These are phyloP conservation scores for Globisporangium uncinulatum DNA, from an alignment of 352 stramenopile species.

Conservation along the genomic window DNA sequence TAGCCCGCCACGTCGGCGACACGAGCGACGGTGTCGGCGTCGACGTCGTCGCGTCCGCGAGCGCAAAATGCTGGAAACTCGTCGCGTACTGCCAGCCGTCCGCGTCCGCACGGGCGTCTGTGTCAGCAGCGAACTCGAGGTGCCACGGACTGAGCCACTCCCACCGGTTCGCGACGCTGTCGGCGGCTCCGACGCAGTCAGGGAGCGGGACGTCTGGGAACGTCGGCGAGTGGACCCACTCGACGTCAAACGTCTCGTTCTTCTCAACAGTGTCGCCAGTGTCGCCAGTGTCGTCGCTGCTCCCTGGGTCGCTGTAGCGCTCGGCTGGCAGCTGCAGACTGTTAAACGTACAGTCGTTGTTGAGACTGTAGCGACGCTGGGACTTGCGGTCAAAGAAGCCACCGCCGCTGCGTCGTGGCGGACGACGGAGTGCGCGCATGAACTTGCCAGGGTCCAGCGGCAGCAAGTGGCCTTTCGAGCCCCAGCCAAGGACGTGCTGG, in stretches of 20 bases:
- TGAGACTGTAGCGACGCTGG: not conserved
- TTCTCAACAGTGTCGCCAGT: not conserved
- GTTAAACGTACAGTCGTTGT: too few species aligned
- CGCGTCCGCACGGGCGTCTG: constrained; percentile 11
- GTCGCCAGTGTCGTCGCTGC: not conserved
- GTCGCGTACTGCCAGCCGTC: constrained; percentile 67
- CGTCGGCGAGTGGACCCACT: constrained; percentile 34
- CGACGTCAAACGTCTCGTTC: constrained; percentile 13
- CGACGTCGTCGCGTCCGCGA: not conserved
- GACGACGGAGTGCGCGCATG: constrained; percentile 30
- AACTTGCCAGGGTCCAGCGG: constrained; percentile 69
- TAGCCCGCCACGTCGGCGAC: constrained; percentile 22
- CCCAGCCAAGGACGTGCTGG: constrained; percentile 65
- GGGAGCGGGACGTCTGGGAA: constrained; percentile 53
- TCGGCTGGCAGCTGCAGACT: not conserved
- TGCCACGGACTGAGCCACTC: constrained; percentile 77
- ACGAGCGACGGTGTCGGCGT: constrained; percentile 11
- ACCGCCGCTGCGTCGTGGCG: not conserved
- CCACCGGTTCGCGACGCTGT: constrained; percentile 33
- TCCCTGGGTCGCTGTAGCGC: not conserved
- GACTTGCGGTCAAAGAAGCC: not conserved
- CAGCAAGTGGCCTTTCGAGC: constrained; percentile 66
- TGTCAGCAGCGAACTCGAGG: constrained; percentile 23
- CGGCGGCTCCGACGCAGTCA: not conserved
- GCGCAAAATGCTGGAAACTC: constrained; percentile 53